A percentile compares a stretch with the other conserved stretches of the same genome.
phyloP scores from a whole-genome alignment of 1,139 yeast species.

The Williopsis jadinii region DNA sequence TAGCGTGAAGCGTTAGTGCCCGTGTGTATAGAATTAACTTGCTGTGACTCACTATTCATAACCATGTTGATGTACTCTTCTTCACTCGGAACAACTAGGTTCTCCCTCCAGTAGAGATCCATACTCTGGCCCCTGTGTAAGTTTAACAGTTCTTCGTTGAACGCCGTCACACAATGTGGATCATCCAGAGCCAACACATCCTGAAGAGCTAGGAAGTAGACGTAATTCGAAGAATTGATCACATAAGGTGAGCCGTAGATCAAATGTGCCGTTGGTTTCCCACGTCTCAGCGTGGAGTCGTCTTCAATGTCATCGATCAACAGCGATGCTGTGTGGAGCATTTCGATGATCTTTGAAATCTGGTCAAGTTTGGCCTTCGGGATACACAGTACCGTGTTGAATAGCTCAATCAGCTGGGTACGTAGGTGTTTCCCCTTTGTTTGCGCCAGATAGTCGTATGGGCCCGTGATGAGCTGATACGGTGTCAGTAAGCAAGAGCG shows the following conservation, averaged over 20 bases:
- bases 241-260: conserved; percentile 74
- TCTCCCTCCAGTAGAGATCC: conserved; percentile 84
- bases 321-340: conserved; percentile 59
- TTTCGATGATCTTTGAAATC: conserved; percentile 42
- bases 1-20: background rate
- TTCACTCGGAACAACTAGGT: conserved; percentile 54
- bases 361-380: conserved; percentile 28
- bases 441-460: conserved; percentile 42
- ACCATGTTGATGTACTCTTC: conserved; percentile 74
- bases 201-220: conserved; percentile 67
- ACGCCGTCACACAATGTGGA: conserved; percentile 29
- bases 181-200: conserved; percentile 33
- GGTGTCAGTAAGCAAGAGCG: background rate
- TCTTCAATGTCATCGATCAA: conserved; percentile 88
- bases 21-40: background rate
- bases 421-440: conserved; percentile 55
- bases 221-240: conserved; percentile 74
- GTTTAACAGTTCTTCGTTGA: conserved; percentile 66
- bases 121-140: conserved; percentile 86
- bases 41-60: conserved; percentile 37
- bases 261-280: conserved; percentile 70
- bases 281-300: conserved; percentile 60
- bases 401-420: conserved; percentile 38
- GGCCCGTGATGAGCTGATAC: conserved; percentile 33
- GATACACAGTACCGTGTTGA: conserved; percentile 40